phyloP scores from a whole-genome alignment of 129 eudicot genomes.

The Sambucus nigra region DNA sequence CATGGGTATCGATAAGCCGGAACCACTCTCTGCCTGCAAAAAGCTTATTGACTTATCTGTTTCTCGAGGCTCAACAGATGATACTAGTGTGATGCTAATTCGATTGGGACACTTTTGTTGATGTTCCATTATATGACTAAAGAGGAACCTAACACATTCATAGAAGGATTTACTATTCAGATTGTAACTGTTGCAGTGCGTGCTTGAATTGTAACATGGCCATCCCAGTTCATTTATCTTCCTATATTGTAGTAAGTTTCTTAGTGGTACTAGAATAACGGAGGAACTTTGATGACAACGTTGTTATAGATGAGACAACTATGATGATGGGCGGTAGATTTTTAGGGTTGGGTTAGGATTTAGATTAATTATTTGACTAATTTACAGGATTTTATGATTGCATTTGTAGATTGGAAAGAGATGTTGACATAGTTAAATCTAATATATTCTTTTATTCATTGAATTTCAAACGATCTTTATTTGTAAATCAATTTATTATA shows the following conservation, averaged over 20 bases:
- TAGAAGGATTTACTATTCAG: no score
- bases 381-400: neutral
- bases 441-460: neutral
- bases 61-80: conserved; percentile 80
- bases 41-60: conserved; percentile 62
- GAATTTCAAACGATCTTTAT: conserved; percentile 15
- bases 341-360: no score
- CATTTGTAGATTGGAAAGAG: no score
- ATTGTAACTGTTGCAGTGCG: no score
- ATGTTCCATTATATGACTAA: conserved; percentile 1
- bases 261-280: no score
- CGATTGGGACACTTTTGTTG: conserved; percentile 45
- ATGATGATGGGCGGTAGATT: no score
- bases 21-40: conserved; percentile 49
- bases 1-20: conserved; percentile 24
- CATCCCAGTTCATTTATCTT: no score
- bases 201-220: no score
- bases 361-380: neutral
- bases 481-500: conserved; percentile 3
- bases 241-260: no score
- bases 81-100: conserved; percentile 73
- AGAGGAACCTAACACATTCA: neutral
- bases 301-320: no score
- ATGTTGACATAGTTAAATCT: neutral
- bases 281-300: no score